Evolutionary conservation across 2,329 filamentous ascomycete species (phyloP).

Genomic region (Shiraia sp.): DNA sequence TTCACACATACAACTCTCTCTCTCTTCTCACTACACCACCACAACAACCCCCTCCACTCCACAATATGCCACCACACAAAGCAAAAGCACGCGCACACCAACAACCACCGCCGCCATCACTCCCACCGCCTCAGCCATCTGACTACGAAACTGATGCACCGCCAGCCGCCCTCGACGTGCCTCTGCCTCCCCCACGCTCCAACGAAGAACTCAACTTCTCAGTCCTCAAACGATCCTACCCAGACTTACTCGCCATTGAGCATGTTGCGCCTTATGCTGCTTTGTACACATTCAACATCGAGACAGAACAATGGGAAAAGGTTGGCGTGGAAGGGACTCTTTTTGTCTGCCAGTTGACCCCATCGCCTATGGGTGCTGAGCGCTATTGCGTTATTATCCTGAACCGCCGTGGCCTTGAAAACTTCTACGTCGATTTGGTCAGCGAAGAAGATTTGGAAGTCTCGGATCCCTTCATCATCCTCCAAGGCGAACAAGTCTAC

Average conservation of each 20-base stretch:
- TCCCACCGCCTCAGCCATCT: constrained; percentile 55
- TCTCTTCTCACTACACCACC: constrained; percentile 5
- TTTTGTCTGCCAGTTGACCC: constrained; percentile 73
- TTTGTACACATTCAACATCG: constrained; percentile 76
- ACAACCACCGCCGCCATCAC: constrained; percentile 30
- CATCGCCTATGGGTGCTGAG: constrained; percentile 40
- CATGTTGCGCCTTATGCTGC: constrained; percentile 84
- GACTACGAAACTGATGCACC: constrained; percentile 58
- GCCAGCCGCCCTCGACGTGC: constrained; percentile 41
- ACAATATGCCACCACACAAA: constrained; percentile 35
- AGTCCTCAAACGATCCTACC: constrained; percentile 80
- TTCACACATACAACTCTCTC: background rate
- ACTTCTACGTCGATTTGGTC: constrained; percentile 50
- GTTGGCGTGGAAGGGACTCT: constrained; percentile 82
- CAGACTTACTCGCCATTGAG: constrained; percentile 72
- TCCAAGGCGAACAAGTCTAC: constrained; percentile 56
- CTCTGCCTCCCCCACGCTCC: constrained; percentile 60
- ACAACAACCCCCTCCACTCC: constrained; percentile 1
- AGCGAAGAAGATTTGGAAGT: constrained; percentile 51
- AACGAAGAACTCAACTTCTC: constrained; percentile 87
- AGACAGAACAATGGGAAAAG: constrained; percentile 77
- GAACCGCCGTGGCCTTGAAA: constrained; percentile 54
- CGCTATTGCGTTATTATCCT: constrained; percentile 52
- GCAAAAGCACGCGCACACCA: constrained; percentile 36
- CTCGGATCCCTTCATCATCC: constrained; percentile 62